Evolutionary conservation across 768 basidiomycete species (phyloP).

Genomic region (Leccinum boreale): DNA sequence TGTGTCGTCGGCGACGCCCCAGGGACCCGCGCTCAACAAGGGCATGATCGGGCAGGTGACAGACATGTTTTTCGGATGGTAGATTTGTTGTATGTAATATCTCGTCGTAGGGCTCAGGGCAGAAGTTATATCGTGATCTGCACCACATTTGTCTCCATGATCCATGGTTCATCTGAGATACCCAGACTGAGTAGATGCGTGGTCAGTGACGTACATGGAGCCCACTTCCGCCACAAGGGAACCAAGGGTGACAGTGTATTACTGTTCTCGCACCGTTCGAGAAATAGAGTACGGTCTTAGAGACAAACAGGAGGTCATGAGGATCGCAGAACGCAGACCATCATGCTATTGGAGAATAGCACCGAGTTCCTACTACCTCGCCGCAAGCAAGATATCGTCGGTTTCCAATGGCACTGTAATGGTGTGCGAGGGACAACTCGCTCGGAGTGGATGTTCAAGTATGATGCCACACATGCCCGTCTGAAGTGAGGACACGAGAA

Average conservation of each 20-base stretch:
- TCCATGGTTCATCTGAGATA: background rate
- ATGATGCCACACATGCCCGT: background rate
- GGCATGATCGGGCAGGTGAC: slow-evolving; percentile 71
- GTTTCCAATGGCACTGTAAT: background rate
- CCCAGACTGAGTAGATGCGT: background rate
- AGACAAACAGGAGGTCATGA: background rate
- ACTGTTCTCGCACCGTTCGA: background rate
- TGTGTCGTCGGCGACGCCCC: slow-evolving; percentile 7
- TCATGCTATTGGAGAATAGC: background rate
- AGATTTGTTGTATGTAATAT: slow-evolving; percentile 19
- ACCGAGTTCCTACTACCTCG: background rate
- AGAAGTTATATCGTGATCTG: background rate
- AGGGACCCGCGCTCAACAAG: slow-evolving; percentile 43
- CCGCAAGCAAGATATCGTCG: background rate
- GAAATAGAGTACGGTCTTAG: too few species aligned
- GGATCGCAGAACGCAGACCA: background rate
- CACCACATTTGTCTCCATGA: background rate
- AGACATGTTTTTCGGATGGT: slow-evolving; percentile 84
- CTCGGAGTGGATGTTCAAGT: background rate
- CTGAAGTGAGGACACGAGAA: background rate
- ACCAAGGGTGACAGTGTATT: background rate
- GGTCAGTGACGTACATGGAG: background rate
- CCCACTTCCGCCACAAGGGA: background rate
- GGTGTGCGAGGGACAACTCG: background rate
- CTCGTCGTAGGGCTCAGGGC: background rate